Evolutionary conservation across 2,329 filamentous ascomycete species (phyloP), one percentile per base, ranked within the genome.

Genomic region (Zymoseptoria tritici): DNA sequence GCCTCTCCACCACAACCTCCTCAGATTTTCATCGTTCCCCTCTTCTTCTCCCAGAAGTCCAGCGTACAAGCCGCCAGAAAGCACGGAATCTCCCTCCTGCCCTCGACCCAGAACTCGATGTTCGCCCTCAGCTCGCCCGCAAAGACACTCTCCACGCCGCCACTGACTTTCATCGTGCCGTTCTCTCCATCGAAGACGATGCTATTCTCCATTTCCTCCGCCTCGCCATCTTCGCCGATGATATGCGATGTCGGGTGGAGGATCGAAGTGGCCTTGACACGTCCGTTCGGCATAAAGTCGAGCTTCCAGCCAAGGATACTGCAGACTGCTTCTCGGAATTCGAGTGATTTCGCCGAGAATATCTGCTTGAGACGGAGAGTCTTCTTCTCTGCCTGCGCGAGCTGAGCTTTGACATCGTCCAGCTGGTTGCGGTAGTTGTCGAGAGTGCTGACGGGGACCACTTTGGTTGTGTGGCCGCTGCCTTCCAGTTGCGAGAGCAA

Each of bases 151-250:
- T 89, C 84, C 1, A 91, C 90, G 0, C 94, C 94, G 1, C 94
- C 94, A 36, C 88, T 90, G 59, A 99, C 89, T 81, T 99, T 99
- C 94, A 99, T 99, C 0, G 92, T 97, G 7, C 93, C 94, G 60
- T 89, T 86, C 77, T 97, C 91, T 56, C 91, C 91, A 74, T 96
- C 91, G 73, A 97, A 97, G 0, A 96, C 85, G 52, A 86, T 85
- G 4, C 78, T 82, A 62, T 85, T 83, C 64, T 80, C 80, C 61
- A 80, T 78, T 56, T 74, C 73, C 7, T 46, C 36, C 36, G 16
- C 36, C 36, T 46, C 36, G 36, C 36, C 36, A 46, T 46, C 36
- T 4, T 90, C 85, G 0, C 70, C 72, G 9, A 70, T 70, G 51
- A 67, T 62, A 16, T 66, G 62, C 0, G 56, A 63, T 2, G 61